phyloP scores from a whole-genome alignment of 2,329 filamentous ascomycete species.

The Huntiella abstrusa region DNA sequence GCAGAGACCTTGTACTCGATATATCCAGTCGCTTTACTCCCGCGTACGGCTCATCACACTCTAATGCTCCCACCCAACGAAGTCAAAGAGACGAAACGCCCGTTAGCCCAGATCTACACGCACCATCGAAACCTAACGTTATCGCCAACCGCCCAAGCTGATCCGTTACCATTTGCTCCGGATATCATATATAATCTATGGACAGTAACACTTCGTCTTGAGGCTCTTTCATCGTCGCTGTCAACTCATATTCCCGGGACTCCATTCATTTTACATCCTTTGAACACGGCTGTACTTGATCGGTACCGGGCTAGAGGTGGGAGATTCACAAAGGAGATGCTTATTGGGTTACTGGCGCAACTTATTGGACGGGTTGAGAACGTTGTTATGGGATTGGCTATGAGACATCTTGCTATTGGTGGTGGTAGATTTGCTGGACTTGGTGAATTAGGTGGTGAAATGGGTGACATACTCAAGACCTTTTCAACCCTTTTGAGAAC shows the following conservation, averaged over 20 bases:
- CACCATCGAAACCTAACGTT: no score
- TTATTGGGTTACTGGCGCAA: constrained; percentile 82
- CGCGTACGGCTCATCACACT: constrained; percentile 52
- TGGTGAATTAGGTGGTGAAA: constrained; percentile 58
- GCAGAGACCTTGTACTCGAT: constrained; percentile 90
- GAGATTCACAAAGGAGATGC: constrained; percentile 72
- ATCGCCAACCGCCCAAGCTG: no score
- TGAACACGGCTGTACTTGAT: constrained; percentile 64
- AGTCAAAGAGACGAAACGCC: constrained; percentile 23
- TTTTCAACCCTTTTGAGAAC: background rate
- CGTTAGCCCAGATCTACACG: no score
- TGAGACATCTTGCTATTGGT: constrained; percentile 63
- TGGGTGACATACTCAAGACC: constrained; percentile 43
- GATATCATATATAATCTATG: constrained; percentile 78
- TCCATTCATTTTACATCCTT: constrained; percentile 28
- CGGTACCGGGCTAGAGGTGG: constrained; percentile 46
- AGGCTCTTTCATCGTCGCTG: constrained; percentile 83
- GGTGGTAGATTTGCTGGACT: constrained; percentile 42
- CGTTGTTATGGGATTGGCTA: constrained; percentile 57
- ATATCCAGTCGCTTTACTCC: constrained; percentile 75
- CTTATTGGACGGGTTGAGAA: constrained; percentile 80
- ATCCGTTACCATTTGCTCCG: constrained; percentile 53
- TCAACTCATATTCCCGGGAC: constrained; percentile 31
- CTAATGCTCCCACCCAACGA: no score
- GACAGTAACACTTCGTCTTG: constrained; percentile 71